Base-by-base conservation (phyloP, 1,284 basidiomycete species). In the Cerioporus squamosus region DNA sequence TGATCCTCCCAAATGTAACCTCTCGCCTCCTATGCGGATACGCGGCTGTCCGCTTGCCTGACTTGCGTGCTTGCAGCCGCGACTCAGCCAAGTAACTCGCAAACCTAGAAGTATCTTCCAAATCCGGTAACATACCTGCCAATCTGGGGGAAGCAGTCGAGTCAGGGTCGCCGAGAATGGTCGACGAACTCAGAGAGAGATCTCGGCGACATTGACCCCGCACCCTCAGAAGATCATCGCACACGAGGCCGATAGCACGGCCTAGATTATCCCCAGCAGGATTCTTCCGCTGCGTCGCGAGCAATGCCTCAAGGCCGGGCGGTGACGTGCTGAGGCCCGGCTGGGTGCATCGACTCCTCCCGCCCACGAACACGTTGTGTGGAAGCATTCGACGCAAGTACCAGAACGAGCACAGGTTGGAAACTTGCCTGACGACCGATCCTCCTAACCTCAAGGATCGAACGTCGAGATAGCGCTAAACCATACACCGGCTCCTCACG, bases 121-220 rank as follows among this genome's bases (percentile, higher is more conserved):
- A 20, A 59, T 53, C n/a, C 6, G 54, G 61, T 36, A 53, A 31
- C 9, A 7, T 9, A 17, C 42, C 47, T 57, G 23, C 57, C 61
- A 49, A 53, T 45, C 36, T 18, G 53, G 44, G 26, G 24, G 29
- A 18, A 14, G n/a, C 9, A 14, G 39, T 29, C 40, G 57, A 59
- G 54, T 59, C 61, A 62, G 15, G 26, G 36, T 24, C 44, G 40
- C 51, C 44, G 22, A 24, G 56, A 49, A 44, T 17, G 46, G 46
- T 39, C 12, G n/a, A 49, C 31, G 23, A 44, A 42, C 29, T 18
- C n/a, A 29, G 17, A 18, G 38, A n/a, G 4, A 8, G 38, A 43
- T 15, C 26, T 29, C 26, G 18, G 44, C 22, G 33, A 51, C 53
- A 53, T 40, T 44, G 44, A 29, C 20, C 51, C 33, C 54, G 22